A percentile compares a stretch with the other conserved stretches of the same genome.
Evolutionary conservation across 129 eudicot species (phyloP).

Genomic region (Chrysanthemum lavandulifolium): DNA sequence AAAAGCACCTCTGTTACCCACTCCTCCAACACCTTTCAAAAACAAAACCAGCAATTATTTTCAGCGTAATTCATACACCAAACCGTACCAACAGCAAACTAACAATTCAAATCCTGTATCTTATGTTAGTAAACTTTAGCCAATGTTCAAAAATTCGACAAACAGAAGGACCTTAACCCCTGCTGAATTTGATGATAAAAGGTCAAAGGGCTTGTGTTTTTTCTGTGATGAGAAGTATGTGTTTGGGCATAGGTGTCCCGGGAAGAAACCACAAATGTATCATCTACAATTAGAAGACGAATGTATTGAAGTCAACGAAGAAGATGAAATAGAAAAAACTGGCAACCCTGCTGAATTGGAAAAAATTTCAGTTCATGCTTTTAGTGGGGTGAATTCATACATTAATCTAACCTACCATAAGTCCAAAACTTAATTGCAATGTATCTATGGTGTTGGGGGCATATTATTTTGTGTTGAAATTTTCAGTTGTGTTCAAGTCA

Average conservation of each 20-base stretch:
- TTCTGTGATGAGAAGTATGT: conserved; percentile 21
- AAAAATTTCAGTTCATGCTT: conserved; percentile 9
- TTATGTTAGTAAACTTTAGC: neutral
- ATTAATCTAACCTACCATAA: conserved; percentile 2
- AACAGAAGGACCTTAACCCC: neutral
- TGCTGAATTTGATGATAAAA: conserved; percentile 16
- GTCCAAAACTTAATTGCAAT: neutral
- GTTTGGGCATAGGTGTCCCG: neutral
- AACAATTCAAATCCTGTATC: neutral
- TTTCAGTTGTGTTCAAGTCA: conserved; percentile 62
- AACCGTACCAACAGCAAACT: neutral
- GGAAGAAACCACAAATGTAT: conserved; percentile 7
- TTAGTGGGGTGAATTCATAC: neutral
- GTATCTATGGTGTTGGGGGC: neutral
- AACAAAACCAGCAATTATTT: neutral
- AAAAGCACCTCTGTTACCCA: neutral
- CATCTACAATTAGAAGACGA: conserved; percentile 8
- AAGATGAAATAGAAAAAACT: neutral
- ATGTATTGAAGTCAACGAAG: neutral
- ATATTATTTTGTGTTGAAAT: conserved; percentile 34
- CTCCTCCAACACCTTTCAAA: neutral
- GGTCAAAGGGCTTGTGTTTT: conserved; percentile 18
- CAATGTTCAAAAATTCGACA: neutral
- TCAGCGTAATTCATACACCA: neutral
- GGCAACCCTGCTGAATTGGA: neutral